Evolutionary conservation across 495 filamentous ascomycete genomes (phyloP).

Genomic region (Pyrenula massariospora): DNA sequence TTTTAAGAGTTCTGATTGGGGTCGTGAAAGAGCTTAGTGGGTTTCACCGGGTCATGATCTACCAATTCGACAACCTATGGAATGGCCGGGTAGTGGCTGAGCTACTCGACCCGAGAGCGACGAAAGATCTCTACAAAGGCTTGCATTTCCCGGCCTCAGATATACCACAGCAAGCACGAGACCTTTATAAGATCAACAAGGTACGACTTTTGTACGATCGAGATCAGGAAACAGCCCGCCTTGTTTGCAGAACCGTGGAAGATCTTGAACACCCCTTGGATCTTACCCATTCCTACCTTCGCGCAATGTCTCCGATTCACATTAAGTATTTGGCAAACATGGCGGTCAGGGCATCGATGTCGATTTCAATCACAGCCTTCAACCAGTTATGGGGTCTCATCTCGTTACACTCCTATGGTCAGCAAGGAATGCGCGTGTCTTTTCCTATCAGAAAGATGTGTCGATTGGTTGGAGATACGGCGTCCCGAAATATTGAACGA

Average conservation of each 20-base stretch:
- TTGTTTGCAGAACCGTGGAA: constrained; percentile 68
- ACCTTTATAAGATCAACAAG: constrained; percentile 72
- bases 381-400: constrained; percentile 83
- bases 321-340: constrained; percentile 87
- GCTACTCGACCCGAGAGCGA: constrained; percentile 66
- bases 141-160: constrained; percentile 87
- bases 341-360: constrained; percentile 86
- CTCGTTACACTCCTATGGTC: constrained; percentile 73
- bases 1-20: constrained; percentile 66
- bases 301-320: constrained; percentile 85
- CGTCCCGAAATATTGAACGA: constrained; percentile 80
- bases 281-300: constrained; percentile 73
- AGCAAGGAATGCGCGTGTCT: constrained; percentile 72
- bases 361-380: constrained; percentile 82
- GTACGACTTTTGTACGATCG: constrained; percentile 69
- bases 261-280: constrained; percentile 74
- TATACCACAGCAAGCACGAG: constrained; percentile 76
- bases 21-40: constrained; percentile 78
- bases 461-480: constrained; percentile 76
- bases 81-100: constrained; percentile 86
- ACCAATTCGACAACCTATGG: constrained; percentile 76
- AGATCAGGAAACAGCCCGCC: constrained; percentile 57
- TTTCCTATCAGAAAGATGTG: constrained; percentile 94
- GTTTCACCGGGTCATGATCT: constrained; percentile 88
- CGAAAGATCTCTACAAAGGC: constrained; percentile 79